Evolutionary conservation across 345 rosid species (phyloP).

Genomic region (Zanthoxylum bungeanum): DNA sequence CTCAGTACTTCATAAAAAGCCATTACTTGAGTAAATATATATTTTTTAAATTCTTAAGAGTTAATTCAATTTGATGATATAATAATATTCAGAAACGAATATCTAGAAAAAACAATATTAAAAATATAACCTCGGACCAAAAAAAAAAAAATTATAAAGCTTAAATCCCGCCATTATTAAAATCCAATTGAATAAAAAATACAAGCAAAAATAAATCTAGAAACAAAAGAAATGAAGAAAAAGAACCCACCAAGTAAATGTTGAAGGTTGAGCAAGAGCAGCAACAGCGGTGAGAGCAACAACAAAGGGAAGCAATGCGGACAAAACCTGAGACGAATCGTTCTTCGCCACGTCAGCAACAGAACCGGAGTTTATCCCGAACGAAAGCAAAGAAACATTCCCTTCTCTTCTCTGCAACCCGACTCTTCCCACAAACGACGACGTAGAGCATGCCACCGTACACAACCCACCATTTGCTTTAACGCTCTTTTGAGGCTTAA

Average conservation of each 20-base stretch:
- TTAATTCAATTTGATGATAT: not conserved
- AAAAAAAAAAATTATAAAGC: not conserved
- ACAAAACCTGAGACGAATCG: slow-evolving; percentile 67
- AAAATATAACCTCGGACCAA: not conserved
- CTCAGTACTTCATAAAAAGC: not conserved
- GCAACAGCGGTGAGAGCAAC: slow-evolving; percentile 81
- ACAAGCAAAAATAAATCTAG: not conserved
- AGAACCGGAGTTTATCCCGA: slow-evolving; percentile 42
- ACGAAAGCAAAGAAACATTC: slow-evolving; percentile 61
- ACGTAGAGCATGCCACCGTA: slow-evolving; percentile 59
- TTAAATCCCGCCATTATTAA: not conserved
- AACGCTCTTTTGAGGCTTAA: not conserved
- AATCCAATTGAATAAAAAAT: not conserved
- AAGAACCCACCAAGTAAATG: slow-evolving; percentile 71
- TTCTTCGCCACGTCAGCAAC: slow-evolving; percentile 26
- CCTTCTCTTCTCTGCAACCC: slow-evolving; percentile 77
- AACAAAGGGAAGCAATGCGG: slow-evolving; percentile 90
- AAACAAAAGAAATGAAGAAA: not conserved
- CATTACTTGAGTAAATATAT: too few relatives aligned
- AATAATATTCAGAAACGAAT: not conserved
- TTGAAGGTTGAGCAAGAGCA: slow-evolving; percentile 78
- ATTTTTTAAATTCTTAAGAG: too few relatives aligned
- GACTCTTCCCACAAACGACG: slow-evolving; percentile 69
- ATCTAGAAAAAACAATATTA: not conserved
- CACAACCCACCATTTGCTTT: slow-evolving; percentile 22